Percentiles rank a stretch among this genome's conserved stretches.
Evolutionary conservation across 2,329 filamentous ascomycete species (phyloP).

Genomic region (Cordyceps farinosa): DNA sequence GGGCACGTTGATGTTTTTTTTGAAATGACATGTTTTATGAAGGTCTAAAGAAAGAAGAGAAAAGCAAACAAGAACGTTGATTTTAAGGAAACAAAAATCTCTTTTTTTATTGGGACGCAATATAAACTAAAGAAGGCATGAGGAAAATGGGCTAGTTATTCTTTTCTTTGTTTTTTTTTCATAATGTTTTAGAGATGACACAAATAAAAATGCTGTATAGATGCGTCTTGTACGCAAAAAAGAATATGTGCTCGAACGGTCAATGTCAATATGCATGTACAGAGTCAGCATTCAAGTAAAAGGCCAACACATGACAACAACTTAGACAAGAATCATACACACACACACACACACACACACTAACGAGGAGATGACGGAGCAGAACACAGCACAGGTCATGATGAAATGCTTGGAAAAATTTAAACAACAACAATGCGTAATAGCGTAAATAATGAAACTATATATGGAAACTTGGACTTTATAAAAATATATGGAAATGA

Average conservation of each 20-base stretch:
- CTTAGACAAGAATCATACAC: neutral
- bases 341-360: too few species aligned
- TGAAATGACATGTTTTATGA: conserved; percentile 24
- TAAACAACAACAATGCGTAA: too few species aligned
- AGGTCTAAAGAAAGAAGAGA: conserved; percentile 18
- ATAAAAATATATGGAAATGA: neutral
- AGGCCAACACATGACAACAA: neutral
- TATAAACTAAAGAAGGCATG: conserved; percentile 17
- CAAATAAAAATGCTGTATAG: conserved; percentile 17
- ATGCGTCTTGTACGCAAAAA: conserved; percentile 2
- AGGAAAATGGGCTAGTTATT: conserved; percentile 10
- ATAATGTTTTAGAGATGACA: conserved; percentile 18
- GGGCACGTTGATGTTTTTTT: neutral
- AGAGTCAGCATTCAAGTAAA: neutral
- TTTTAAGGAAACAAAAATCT: conserved; percentile 8
- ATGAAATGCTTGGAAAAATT: too few species aligned
- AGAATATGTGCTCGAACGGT: neutral
- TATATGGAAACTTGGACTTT: neutral
- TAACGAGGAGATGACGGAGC: too few species aligned
- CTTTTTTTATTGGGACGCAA: conserved; percentile 13
- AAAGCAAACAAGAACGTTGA: conserved; percentile 18
- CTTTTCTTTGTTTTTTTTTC: conserved; percentile 17
- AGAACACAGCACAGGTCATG: too few species aligned
- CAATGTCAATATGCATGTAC: too few species aligned
- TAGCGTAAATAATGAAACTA: neutral